A percentile compares a stretch with the other conserved stretches of the same genome.
Conservation (phyloP, 2,329 filamentous ascomycete species). For the Claviceps maximensis region DNA sequence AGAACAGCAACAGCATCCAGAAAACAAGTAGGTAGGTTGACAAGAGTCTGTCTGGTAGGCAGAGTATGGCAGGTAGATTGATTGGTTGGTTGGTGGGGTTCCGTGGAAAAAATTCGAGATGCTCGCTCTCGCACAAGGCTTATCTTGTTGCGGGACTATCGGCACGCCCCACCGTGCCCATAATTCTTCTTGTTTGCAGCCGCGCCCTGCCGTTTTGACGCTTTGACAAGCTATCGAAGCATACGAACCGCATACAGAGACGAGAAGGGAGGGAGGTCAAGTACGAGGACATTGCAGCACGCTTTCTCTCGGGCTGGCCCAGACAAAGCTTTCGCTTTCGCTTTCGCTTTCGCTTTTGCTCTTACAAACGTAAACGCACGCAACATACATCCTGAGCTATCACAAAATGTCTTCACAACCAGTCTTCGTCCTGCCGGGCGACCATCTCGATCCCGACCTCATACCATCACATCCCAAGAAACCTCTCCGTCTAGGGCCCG, state of each 20-base stretch:
- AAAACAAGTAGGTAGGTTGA: no score
- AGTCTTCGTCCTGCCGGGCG: slow-evolving; percentile 70
- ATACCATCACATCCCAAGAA: slow-evolving; percentile 57
- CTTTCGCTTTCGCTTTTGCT: background rate
- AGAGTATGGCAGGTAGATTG: no score
- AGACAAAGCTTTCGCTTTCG: background rate
- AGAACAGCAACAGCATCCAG: background rate
- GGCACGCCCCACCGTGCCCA: background rate
- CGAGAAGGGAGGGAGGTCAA: no score
- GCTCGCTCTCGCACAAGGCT: background rate
- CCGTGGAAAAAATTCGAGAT: slow-evolving; percentile 12
- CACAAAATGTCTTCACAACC: slow-evolving; percentile 39
- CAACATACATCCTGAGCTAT: background rate
- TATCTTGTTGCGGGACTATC: background rate
- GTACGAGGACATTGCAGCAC: no score
- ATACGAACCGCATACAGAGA: no score
- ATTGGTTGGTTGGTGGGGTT: slow-evolving; percentile 6
- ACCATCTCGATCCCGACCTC: slow-evolving; percentile 50
- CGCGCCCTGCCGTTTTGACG: no score
- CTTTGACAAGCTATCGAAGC: no score
- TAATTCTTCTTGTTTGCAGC: background rate
- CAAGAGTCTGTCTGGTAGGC: no score
- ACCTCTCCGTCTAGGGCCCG: slow-evolving; percentile 70
- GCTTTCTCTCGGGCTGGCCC: background rate
- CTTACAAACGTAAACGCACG: background rate